Evolutionary conservation across 129 eudicot genomes (phyloP), one percentile per base, ranked within the genome.

Genomic region (Chrysanthemum makinoi): DNA sequence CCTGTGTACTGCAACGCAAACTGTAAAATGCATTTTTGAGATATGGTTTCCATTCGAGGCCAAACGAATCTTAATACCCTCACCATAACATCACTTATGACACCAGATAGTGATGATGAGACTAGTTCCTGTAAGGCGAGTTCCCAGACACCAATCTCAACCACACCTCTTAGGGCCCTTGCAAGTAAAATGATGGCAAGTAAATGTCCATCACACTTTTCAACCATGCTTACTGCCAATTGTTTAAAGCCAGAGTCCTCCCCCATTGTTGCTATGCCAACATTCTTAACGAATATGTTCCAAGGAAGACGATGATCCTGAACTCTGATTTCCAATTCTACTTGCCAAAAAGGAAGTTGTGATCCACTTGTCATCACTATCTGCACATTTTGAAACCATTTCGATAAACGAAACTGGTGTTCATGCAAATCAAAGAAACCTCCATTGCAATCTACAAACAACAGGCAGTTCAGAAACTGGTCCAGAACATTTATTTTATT

Each of bases 131-230:
- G 60, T 68, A 68, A 49, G 15, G 72, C 59, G 28, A 50, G 24
- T 68, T 68, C 47, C 72, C 60, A 68, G 0, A 6, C 48, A 49
- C 60, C 10, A 50, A 50, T 44, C 5, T 50, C 24, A n/a, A 26
- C 22, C 60, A 50, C 24, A 10, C 72, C 72, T 68, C 60, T 68
- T 10, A 50, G 43, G 14, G 47, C 14, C 60, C 72, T 68, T 49
- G 72, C 72, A 49, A 68, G 72, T 50, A 68, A 49, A 49, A 50
- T 68, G 60, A 68, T 68, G 60, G 60, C 60, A 50, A 68, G 72
- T 50, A 68, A 24, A 68, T 68, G 72, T 5, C 72, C 72, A 68
- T 50, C 22, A 11, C 72, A 68, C 33, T 22, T 35, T 68, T 68
- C 72, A 3, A 68, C 43, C 26, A 68, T 12, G 9, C 5, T 13